Evolutionary conservation across 768 basidiomycete species (phyloP), one percentile per base, ranked within the genome.

Genomic region (Phlegmacium glaucopus): DNA sequence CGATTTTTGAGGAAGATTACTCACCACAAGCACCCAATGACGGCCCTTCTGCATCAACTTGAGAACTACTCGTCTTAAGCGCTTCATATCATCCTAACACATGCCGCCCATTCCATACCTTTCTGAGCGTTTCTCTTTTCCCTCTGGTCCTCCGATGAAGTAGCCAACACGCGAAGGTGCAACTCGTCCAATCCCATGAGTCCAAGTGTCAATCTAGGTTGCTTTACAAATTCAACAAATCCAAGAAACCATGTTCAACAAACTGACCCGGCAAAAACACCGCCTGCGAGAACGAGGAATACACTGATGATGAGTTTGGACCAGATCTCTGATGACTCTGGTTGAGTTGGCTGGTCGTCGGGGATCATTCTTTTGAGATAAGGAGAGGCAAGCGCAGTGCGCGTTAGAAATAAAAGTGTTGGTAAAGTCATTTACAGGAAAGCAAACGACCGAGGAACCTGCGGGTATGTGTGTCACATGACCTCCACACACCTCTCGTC

Each of bases 101-200:
- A 43, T 39, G 26, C 38, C 6, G 1, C 25, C 13, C 6, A 26
- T 22, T 30, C 13, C 63, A 2, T 39, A 85, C 88, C 89, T 68
- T 76, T 83, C 59, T 76, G 75, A 0, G 90, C 90, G 51, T 92
- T 87, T 25, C 61, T 54, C 55, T 79, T 78, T 65, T 95, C 89
- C 4, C 55, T 70, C 1, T 70, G 53, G 59, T 91, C 76, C 16
- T 89, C 87, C 0, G 91, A 93, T 6, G 90, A 90, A 1, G 81
- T 76, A 0, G 90, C 75, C 29, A 96, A 72, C 4, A 95, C 94
- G 8, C 90, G 82, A 5, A 96, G 77, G 56, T 95, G 90, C 12
- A 96, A 78, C 53, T 93, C 90, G 54, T 96, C 93, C n/a, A 94
- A 78, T 0, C 94, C 94, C 94, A 95, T 95, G 18, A 96, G 72